Evolutionary conservation across 2,329 filamentous ascomycete species (phyloP).

Genomic region (Ophiostoma ips): DNA sequence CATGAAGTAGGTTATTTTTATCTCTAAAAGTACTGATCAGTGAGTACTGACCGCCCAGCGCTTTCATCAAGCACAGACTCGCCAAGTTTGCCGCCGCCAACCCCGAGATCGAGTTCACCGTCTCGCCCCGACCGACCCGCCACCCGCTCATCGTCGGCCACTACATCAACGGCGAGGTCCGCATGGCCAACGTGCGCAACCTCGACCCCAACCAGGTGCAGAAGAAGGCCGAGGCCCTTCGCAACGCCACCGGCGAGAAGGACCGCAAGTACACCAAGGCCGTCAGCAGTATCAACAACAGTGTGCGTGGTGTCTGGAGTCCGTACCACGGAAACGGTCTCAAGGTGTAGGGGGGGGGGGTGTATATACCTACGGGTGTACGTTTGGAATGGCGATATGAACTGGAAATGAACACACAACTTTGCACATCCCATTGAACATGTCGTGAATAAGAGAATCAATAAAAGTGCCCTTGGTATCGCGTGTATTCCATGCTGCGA

Average conservation of each 20-base stretch:
- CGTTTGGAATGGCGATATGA: neutral
- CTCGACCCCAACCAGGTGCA: conserved; percentile 67
- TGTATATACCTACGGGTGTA: conserved; percentile 1
- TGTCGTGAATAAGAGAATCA: neutral
- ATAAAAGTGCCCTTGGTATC: neutral
- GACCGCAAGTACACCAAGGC: conserved; percentile 49
- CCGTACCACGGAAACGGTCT: conserved; percentile 51
- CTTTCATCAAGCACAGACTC: conserved; percentile 68
- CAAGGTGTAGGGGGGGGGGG: conserved; percentile 28
- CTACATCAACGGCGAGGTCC: conserved; percentile 83
- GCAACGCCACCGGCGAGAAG: conserved; percentile 65
- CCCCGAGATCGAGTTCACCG: conserved; percentile 79
- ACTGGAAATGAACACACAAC: neutral
- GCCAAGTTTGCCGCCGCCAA: conserved; percentile 65
- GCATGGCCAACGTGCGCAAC: conserved; percentile 80
- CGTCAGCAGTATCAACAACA: conserved; percentile 48
- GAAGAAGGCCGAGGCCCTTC: conserved; percentile 60
- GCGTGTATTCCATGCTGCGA: conserved; percentile 6
- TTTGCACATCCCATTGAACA: neutral
- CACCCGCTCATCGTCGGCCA: conserved; percentile 81
- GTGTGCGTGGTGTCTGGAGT: conserved; percentile 57
- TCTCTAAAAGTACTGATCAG: too few relatives aligned
- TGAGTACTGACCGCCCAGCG: conserved; percentile 30
- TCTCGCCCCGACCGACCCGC: conserved; percentile 78
- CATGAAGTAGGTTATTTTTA: conserved; percentile 58